Conservation (phyloP, 1,284 basidiomycete genomes). For the Phellinidium pouzarii region DNA sequence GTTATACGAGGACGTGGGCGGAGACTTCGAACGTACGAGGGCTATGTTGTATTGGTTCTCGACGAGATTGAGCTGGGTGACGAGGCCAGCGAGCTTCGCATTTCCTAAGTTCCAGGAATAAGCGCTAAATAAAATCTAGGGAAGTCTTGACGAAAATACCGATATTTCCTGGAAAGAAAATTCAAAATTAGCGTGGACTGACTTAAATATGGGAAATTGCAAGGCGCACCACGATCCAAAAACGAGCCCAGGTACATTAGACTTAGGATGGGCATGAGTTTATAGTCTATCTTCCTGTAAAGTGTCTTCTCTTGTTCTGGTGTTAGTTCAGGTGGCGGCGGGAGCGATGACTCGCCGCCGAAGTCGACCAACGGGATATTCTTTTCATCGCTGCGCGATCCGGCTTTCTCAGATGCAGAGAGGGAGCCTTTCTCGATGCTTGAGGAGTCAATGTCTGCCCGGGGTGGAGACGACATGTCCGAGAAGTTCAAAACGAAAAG, state of each 20-base stretch:
- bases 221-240: conserved; percentile 54
- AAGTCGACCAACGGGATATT: conserved; percentile 27
- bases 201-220: no score
- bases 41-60: conserved; percentile 62
- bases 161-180: conserved; percentile 50
- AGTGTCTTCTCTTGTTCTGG: conserved; percentile 47
- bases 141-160: no score
- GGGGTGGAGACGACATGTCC: background rate
- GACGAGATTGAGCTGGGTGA: conserved; percentile 44
- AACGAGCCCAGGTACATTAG: conserved; percentile 61
- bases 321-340: conserved; percentile 41
- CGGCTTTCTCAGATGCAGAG: conserved; percentile 1
- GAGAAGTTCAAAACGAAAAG: no score
- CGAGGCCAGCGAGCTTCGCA: conserved; percentile 56
- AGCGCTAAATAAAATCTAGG: background rate
- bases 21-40: conserved; percentile 34
- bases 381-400: background rate
- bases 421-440: conserved; percentile 7
- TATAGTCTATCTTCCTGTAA: conserved; percentile 58
- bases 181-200: no score
- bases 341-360: conserved; percentile 35
- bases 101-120: conserved; percentile 38
- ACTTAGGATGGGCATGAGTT: conserved; percentile 58
- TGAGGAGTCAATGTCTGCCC: conserved; percentile 1
- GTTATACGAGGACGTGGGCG: background rate